A percentile compares a stretch with the other conserved stretches of the same genome.
phyloP scores from a whole-genome alignment of 768 basidiomycete species.

The Termitomyces heimii region DNA sequence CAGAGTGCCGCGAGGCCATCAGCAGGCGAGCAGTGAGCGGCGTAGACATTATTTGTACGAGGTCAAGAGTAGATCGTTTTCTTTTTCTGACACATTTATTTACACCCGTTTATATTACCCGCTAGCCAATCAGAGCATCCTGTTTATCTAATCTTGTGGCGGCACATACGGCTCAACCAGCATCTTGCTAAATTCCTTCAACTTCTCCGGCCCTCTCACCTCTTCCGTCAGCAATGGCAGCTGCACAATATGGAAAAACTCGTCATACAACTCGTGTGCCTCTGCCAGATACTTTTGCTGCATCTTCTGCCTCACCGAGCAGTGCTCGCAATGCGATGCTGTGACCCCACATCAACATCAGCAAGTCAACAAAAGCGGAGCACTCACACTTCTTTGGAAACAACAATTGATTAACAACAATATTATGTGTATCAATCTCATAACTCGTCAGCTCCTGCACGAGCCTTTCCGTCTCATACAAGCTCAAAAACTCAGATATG shows the following conservation, averaged over 20 bases:
- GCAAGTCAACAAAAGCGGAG: neutral
- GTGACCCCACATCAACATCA: conserved; percentile 1
- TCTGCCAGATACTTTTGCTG: conserved; percentile 97
- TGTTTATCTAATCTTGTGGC: conserved; percentile 29
- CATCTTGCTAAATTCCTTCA: conserved; percentile 91
- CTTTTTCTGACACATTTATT: conserved; percentile 15
- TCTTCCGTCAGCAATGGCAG: conserved; percentile 95
- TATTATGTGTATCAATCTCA: conserved; percentile 98
- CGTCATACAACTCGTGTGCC: conserved; percentile 95
- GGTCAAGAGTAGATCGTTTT: neutral
- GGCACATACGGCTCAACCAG: conserved; percentile 77
- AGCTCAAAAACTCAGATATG: conserved; percentile 96
- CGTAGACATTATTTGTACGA: conserved; percentile 18
- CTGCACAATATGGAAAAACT: conserved; percentile 96
- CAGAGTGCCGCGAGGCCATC: conserved; percentile 24
- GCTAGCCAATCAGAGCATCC: conserved; percentile 14
- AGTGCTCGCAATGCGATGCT: conserved; percentile 96
- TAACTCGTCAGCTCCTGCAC: conserved; percentile 94
- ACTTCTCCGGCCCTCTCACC: conserved; percentile 90
- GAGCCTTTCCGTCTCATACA: conserved; percentile 97
- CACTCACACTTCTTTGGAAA: conserved; percentile 85
- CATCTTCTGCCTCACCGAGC: conserved; percentile 91
- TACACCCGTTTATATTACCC: conserved; percentile 1
- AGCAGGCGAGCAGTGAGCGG: conserved; percentile 22
- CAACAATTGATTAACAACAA: conserved; percentile 95